A percentile compares a stretch with the other conserved stretches of the same genome.
Conservation (phyloP, 2,329 filamentous ascomycete genomes). For the Pseudogymnoascus verrucosus region DNA sequence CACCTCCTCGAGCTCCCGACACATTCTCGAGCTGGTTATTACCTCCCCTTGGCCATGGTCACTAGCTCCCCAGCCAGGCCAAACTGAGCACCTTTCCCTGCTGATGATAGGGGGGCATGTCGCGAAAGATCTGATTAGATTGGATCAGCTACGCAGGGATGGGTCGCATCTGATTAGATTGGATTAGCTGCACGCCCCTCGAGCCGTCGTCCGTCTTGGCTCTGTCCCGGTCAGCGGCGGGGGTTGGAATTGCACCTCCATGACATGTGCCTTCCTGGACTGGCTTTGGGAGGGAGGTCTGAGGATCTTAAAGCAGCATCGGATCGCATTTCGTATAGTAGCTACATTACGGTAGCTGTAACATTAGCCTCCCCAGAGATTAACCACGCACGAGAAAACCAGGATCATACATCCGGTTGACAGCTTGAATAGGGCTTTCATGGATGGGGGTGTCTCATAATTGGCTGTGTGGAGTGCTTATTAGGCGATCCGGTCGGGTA, state of each 20-base stretch:
- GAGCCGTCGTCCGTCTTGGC: slow-evolving; percentile 1
- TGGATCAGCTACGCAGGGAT: neutral
- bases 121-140: slow-evolving; percentile 1
- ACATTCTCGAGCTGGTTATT: neutral
- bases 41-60: neutral
- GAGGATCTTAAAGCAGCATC: neutral
- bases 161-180: slow-evolving; percentile 4
- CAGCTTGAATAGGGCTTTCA: neutral
- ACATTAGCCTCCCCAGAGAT: neutral
- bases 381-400: neutral
- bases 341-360: neutral
- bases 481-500: neutral
- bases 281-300: neutral
- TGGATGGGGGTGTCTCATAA: neutral
- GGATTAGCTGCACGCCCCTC: neutral
- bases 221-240: neutral
- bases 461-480: neutral
- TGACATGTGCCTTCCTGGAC: neutral
- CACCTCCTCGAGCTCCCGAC: neutral
- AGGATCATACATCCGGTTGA: neutral
- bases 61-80: neutral
- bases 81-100: neutral
- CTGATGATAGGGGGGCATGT: neutral
- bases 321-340: neutral
- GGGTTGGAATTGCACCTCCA: neutral